Percentiles rank a stretch among this genome's conserved stretches.
phyloP scores from a whole-genome alignment of 2,329 filamentous ascomycete genomes.

The Colletotrichum sp. region DNA sequence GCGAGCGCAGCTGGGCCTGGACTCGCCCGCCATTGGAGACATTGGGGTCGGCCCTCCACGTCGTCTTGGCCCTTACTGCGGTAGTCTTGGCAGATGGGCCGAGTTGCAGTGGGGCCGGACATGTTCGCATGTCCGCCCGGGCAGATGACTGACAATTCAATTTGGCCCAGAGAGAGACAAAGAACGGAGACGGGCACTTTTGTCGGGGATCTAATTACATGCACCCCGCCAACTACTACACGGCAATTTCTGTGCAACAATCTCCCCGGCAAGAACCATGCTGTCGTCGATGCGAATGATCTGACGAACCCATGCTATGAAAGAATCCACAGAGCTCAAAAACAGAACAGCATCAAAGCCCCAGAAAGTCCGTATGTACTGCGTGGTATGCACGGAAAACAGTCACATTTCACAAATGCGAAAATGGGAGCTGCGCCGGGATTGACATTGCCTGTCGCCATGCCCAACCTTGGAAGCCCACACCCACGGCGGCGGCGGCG shows the following conservation, averaged over 20 bases:
- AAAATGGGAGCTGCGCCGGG: not conserved
- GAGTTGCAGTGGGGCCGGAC: not conserved
- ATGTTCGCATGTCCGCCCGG: not conserved
- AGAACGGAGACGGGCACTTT: conserved; percentile 15
- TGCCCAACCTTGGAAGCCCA: no score
- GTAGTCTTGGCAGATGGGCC: not conserved
- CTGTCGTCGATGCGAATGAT: not conserved
- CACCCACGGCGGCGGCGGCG: not conserved
- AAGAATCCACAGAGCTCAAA: no score
- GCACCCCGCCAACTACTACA: conserved; percentile 15
- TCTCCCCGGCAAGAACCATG: not conserved
- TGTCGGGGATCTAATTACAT: conserved; percentile 12
- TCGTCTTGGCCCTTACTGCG: not conserved
- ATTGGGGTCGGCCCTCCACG: not conserved
- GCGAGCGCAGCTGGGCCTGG: no score
- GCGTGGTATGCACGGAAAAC: no score
- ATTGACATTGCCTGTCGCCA: not conserved
- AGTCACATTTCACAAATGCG: no score
- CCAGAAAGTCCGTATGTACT: no score
- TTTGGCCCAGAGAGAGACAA: not conserved
- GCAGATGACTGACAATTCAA: not conserved
- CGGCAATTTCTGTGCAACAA: conserved; percentile 12
- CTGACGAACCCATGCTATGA: not conserved
- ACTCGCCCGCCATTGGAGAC: not conserved
- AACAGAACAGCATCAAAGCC: no score